A percentile compares a stretch with the other conserved stretches of the same genome.
Evolutionary conservation across 179 eudicot genomes (phyloP).

Genomic region (Silene noctiflora): DNA sequence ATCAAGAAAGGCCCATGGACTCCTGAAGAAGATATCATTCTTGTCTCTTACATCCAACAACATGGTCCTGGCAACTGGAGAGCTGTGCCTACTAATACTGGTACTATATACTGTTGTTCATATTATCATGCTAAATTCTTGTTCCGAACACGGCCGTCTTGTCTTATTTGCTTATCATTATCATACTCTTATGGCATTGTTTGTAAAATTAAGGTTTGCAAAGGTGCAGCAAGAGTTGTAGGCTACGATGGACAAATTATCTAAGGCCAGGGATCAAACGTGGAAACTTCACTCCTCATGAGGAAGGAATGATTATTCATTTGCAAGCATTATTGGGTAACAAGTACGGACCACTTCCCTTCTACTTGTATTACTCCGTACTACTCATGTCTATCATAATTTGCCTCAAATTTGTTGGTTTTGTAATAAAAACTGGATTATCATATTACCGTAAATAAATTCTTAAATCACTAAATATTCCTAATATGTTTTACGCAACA

Average conservation of each 20-base stretch:
- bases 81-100: conserved; percentile 37
- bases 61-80: conserved; percentile 40
- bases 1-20: conserved; percentile 43
- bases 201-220: conserved; percentile 24
- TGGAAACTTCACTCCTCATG: conserved; percentile 37
- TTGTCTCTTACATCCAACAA: conserved; percentile 36
- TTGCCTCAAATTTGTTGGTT: too few relatives aligned
- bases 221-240: conserved; percentile 40
- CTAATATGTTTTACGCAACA: too few relatives aligned
- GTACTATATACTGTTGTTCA: conserved; percentile 11
- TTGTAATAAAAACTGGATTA: too few relatives aligned
- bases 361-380: background rate
- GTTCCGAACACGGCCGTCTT: too few relatives aligned
- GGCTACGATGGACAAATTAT: conserved; percentile 38
- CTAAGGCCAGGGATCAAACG: conserved; percentile 40
- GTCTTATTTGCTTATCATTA: background rate
- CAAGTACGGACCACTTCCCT: conserved; percentile 26
- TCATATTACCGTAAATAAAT: too few relatives aligned
- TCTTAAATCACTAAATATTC: too few relatives aligned
- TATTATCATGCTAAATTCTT: too few relatives aligned
- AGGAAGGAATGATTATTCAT: conserved; percentile 39
- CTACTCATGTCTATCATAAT: too few relatives aligned
- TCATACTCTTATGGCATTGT: background rate
- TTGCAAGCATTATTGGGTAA: conserved; percentile 40
- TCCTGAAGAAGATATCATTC: conserved; percentile 40